Conservation (phyloP, 805 yeast genomes). For the Crinitomyces ghanaensis region DNA sequence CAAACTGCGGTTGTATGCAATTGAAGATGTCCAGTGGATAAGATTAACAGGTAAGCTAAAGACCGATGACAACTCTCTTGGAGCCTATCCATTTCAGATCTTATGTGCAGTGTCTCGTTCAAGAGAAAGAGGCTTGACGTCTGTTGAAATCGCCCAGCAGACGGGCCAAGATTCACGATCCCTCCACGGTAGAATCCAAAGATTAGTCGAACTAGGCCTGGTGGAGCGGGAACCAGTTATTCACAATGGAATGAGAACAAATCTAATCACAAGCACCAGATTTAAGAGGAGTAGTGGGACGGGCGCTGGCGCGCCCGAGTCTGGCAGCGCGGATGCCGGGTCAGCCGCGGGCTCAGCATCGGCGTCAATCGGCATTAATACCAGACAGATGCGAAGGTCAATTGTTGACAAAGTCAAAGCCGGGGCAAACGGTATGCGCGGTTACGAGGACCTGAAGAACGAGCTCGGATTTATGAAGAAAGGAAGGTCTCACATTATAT, state of each 20-base stretch:
- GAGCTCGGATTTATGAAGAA: slow-evolving; percentile 29
- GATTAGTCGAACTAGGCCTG: slow-evolving; percentile 25
- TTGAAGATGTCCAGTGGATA: slow-evolving; percentile 27
- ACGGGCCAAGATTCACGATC: slow-evolving; percentile 34
- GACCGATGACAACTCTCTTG: slow-evolving; percentile 23
- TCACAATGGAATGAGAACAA: slow-evolving; percentile 24
- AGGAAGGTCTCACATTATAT: slow-evolving; percentile 13
- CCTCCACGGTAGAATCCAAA: slow-evolving; percentile 25
- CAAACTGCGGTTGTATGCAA: slow-evolving; percentile 16
- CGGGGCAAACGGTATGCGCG: slow-evolving; percentile 26
- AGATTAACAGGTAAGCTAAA: slow-evolving; percentile 25
- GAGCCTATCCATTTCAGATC: slow-evolving; percentile 29
- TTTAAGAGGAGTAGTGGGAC: slow-evolving; percentile 16
- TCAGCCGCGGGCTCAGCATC: slow-evolving; percentile 12
- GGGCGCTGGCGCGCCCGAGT: slow-evolving; percentile 16
- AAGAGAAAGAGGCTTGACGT: slow-evolving; percentile 28
- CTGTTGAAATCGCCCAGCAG: slow-evolving; percentile 24
- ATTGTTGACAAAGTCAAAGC: slow-evolving; percentile 20
- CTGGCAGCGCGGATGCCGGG: no score
- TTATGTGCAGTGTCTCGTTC: slow-evolving; percentile 29
- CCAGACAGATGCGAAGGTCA: slow-evolving; percentile 13
- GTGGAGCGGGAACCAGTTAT: slow-evolving; percentile 26
- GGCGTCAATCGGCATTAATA: slow-evolving; percentile 15
- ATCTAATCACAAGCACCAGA: slow-evolving; percentile 22
- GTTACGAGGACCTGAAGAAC: slow-evolving; percentile 28